Percentiles rank a stretch among this genome's conserved stretches.
phyloP scores from a whole-genome alignment of 306 rosid species.

The Inga oerstediana region DNA sequence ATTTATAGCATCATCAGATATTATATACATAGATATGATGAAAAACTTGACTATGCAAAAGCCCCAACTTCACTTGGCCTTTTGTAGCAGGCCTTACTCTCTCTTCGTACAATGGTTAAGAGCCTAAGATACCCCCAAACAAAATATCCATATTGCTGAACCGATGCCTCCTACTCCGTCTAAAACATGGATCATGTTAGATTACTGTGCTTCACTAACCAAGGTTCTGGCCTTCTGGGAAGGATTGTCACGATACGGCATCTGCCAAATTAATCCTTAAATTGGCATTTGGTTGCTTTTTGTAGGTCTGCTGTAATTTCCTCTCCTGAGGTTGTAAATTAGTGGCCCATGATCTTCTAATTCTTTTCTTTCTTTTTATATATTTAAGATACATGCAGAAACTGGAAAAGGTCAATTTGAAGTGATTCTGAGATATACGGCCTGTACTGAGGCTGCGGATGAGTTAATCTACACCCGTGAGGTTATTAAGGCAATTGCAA shows the following conservation, averaged over 20 bases:
- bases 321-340: background rate
- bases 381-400: conserved; percentile 76
- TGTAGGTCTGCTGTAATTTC: conserved; percentile 11
- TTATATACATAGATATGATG: too few species aligned
- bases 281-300: conserved; percentile 13
- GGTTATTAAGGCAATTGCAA: conserved; percentile 72
- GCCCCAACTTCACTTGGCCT: too few species aligned
- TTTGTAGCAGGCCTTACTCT: too few species aligned
- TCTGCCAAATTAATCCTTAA: conserved; percentile 23
- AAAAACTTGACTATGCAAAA: too few species aligned
- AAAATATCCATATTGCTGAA: conserved; percentile 8
- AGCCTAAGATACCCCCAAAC: background rate
- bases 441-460: conserved; percentile 72
- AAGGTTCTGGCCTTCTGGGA: conserved; percentile 3
- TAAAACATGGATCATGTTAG: conserved; percentile 11
- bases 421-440: conserved; percentile 56
- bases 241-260: conserved; percentile 12
- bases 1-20: background rate
- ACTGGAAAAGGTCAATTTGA: conserved; percentile 93
- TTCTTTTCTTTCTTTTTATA: conserved; percentile 3
- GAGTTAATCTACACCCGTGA: conserved; percentile 74
- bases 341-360: conserved; percentile 12
- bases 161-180: background rate
- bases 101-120: too few species aligned
- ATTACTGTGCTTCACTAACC: conserved; percentile 1